phyloP scores from a whole-genome alignment of 306 rosid genomes.

The Prunus fruticosa region DNA sequence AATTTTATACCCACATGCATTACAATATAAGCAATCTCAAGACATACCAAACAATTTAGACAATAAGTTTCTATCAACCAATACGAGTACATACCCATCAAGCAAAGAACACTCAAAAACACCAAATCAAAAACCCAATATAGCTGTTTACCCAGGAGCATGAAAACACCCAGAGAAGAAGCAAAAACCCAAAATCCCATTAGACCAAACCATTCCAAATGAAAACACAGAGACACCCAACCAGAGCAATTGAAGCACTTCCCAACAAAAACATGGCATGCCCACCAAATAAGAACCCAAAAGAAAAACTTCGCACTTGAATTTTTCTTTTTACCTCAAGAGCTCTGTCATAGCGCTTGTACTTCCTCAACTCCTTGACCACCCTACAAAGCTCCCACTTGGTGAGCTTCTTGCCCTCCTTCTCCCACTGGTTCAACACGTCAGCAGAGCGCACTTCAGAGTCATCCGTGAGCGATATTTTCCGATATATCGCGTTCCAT shows the following conservation, averaged over 20 bases:
- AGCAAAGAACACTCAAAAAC: neutral
- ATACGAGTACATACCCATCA: constrained; percentile 1
- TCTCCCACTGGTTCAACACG: constrained; percentile 85
- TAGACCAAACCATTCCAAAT: neutral
- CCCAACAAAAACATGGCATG: neutral
- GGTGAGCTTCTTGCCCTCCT: constrained; percentile 57
- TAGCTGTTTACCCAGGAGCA: neutral
- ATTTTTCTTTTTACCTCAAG: constrained; percentile 59
- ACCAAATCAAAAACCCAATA: neutral
- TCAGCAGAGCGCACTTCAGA: constrained; percentile 58
- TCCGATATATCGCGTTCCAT: constrained; percentile 67
- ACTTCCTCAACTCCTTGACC: constrained; percentile 80
- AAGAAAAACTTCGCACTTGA: neutral
- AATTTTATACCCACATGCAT: neutral
- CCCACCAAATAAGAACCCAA: neutral
- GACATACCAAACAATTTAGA: too few relatives aligned
- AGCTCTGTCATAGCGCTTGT: constrained; percentile 44
- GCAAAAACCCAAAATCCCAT: neutral
- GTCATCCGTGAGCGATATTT: constrained; percentile 51
- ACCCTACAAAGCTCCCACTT: constrained; percentile 84
- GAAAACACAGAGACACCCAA: neutral
- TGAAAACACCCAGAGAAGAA: neutral
- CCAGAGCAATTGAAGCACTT: neutral
- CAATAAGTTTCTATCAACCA: neutral
- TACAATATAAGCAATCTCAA: neutral